Evolutionary conservation across 1,284 basidiomycete species (phyloP).

Genomic region (Serendipita sp.): DNA sequence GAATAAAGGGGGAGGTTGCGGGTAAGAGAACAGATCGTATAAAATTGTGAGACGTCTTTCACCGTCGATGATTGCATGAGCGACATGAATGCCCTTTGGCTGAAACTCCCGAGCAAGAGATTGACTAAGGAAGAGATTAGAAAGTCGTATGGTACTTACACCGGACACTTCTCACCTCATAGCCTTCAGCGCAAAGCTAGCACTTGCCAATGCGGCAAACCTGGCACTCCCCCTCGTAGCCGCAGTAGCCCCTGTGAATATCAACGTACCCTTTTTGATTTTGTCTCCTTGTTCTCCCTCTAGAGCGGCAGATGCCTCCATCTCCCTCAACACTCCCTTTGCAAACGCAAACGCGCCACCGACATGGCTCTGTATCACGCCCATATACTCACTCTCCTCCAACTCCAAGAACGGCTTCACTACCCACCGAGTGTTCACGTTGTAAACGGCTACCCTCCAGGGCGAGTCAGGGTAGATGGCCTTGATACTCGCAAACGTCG

Average conservation of each 20-base stretch:
- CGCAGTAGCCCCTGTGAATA: background rate
- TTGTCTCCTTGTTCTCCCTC: background rate
- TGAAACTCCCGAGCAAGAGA: constrained; percentile 26
- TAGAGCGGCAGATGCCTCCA: background rate
- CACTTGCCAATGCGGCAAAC: background rate
- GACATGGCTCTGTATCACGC: background rate
- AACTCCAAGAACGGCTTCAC: constrained; percentile 2
- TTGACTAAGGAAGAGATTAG: constrained; percentile 13
- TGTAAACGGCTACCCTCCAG: background rate
- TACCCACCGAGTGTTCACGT: background rate
- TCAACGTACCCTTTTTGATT: background rate
- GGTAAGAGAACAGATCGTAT: background rate
- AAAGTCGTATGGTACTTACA: background rate
- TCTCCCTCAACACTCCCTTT: background rate
- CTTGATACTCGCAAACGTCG: background rate
- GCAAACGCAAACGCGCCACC: background rate
- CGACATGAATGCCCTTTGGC: constrained; percentile 26
- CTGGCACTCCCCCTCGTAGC: background rate
- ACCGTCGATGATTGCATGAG: constrained; percentile 25
- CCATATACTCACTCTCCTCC: background rate
- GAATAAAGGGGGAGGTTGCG: background rate
- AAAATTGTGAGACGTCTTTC: background rate
- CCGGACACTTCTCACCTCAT: background rate
- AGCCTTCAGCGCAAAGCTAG: background rate
- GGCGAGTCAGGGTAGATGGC: background rate